Conservation (phyloP, 2,329 filamentous ascomycete species). For the Atkinsonella hypoxylon region DNA sequence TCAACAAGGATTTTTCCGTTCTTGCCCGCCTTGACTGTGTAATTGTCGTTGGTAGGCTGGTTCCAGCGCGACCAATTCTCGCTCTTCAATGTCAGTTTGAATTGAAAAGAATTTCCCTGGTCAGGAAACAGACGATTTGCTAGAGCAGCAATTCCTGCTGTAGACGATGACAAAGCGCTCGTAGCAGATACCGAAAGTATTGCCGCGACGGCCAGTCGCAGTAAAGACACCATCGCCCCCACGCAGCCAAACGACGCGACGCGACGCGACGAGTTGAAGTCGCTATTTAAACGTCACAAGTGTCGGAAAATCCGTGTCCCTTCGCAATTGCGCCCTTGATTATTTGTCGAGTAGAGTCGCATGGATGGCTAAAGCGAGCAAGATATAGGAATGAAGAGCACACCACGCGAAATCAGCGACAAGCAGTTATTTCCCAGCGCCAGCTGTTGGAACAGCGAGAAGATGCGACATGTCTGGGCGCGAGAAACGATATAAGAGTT, state of each 20-base stretch:
- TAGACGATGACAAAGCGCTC: slow-evolving; percentile 1
- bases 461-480: neutral
- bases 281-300: neutral
- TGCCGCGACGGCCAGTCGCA: neutral
- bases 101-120: slow-evolving; percentile 8
- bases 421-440: neutral
- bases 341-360: no score
- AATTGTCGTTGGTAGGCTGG: slow-evolving; percentile 11
- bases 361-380: no score
- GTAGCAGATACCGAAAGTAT: neutral
- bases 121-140: slow-evolving; percentile 10
- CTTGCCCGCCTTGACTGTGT: slow-evolving; percentile 7
- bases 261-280: neutral
- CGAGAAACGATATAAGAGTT: neutral
- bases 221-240: neutral
- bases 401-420: neutral
- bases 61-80: slow-evolving; percentile 13
- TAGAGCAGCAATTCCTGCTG: slow-evolving; percentile 9
- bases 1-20: slow-evolving; percentile 10
- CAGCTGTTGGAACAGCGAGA: neutral
- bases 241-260: neutral
- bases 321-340: no score
- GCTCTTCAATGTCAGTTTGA: slow-evolving; percentile 7
- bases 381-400: neutral
- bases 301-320: neutral